These are phyloP conservation scores for Platismatia glauca DNA, from an alignment of 495 filamentous ascomycete species.

Conservation along the genomic window DNA sequence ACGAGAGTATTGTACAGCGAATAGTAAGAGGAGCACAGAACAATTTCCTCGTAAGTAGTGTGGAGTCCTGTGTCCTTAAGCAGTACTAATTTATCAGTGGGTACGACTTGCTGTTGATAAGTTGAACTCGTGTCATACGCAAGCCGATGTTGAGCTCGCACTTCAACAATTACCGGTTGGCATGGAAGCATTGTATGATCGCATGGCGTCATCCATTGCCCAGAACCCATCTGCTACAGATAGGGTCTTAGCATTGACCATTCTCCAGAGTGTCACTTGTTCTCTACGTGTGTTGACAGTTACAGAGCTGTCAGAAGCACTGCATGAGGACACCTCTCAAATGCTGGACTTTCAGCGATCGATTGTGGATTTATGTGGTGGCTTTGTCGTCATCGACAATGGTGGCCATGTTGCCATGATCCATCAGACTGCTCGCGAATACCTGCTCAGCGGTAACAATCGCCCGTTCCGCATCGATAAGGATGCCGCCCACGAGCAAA, in stretches of 20 bases:
- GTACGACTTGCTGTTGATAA: conserved; percentile 31
- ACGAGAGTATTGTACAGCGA: conserved; percentile 15
- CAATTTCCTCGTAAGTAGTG: conserved; percentile 21
- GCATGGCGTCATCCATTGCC: conserved; percentile 29
- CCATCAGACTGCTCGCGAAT: conserved; percentile 39
- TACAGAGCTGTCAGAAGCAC: conserved; percentile 27
- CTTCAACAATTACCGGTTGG: conserved; percentile 33
- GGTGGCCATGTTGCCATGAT: conserved; percentile 29
- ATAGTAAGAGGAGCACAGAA: conserved; percentile 17
- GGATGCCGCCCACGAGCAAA: conserved; percentile 14
- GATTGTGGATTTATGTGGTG: conserved; percentile 32
- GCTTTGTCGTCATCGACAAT: conserved; percentile 34
- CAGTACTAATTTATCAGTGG: conserved; percentile 20
- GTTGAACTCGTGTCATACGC: conserved; percentile 28
- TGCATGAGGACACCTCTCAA: conserved; percentile 19
- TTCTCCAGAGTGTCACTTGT: conserved; percentile 29
- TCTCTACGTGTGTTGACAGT: conserved; percentile 28
- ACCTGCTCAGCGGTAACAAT: conserved; percentile 23
- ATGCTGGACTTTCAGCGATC: conserved; percentile 31
- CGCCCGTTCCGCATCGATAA: conserved; percentile 19
- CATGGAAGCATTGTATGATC: conserved; percentile 35
- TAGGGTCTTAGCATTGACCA: conserved; percentile 22
- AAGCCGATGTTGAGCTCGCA: conserved; percentile 25
- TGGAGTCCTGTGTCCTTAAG: not conserved
- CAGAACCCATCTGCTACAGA: conserved; percentile 17